Evolutionary conservation across 176 grass and related monocot species (phyloP), one percentile per base, ranked within the genome.

Genomic region (Bonia amplexicaulis): DNA sequence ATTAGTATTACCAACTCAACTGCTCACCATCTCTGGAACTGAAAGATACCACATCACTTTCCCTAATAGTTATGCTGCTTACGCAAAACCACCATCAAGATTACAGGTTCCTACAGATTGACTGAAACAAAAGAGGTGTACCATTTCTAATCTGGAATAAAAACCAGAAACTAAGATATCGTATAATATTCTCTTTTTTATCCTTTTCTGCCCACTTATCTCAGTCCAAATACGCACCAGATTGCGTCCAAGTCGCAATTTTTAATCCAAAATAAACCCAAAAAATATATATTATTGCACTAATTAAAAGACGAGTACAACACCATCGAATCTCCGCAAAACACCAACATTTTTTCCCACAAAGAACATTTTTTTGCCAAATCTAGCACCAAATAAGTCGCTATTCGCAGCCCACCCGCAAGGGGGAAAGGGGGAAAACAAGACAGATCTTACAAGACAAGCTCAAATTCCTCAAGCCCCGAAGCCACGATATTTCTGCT

Each of bases 361-460:
- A 69, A 6, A 52, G 73, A 64, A 7, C 0, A 4, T 25, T 5
- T 39, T 25, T 33, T 66, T 52, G 27, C 25, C 14, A 47, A 58
- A 87, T 82, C 45, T 15, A 53, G 29, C 9, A 64, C 12, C 20
- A 76, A 76, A 54, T 37, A 68, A 48, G 53, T 78, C 6, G 27
- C 0, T 76, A 77, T 76, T 83, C 49, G 66, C 49, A 82, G 26
- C 25, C 33, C 45, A 69, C 23, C 10, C 22, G 16, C 27, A 52
- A 15, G 19, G 17, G 47, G 26, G 33, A 13, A 75, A 45, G 17
- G 4, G 22, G 16, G 46, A 2, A 15, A 66, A 72, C 40, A 41
- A 9, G 39, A 64, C 29, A 76, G 40, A 87, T 87, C 78, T 79
- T 29, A 62, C 20, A 92, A 83, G 42, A 77, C 53, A 67, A 77